Evolutionary conservation across 352 stramenopile species (phyloP).

Genomic region (Globisporangium cylindrosporum): DNA sequence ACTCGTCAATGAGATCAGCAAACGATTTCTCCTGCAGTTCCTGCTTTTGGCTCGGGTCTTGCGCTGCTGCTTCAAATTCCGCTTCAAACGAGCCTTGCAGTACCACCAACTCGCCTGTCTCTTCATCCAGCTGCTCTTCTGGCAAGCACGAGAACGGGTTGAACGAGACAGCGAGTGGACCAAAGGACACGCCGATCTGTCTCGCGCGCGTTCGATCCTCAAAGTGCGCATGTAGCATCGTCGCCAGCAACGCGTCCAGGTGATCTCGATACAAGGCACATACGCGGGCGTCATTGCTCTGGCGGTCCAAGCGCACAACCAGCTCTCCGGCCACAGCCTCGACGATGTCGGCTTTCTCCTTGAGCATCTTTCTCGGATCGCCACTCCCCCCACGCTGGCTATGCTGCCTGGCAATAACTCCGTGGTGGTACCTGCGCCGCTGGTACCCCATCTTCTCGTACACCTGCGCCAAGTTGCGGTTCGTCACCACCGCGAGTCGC

Average conservation of each 20-base stretch:
- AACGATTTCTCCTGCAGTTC: conserved; percentile 27
- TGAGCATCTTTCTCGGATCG: conserved; percentile 32
- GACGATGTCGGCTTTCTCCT: conserved; percentile 65
- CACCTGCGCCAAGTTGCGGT: conserved; percentile 66
- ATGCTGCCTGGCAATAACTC: neutral
- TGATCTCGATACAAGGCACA: conserved; percentile 35
- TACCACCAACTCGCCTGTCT: conserved; percentile 52
- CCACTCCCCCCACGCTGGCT: neutral
- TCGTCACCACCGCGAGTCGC: conserved; percentile 56
- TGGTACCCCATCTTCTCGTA: conserved; percentile 69
- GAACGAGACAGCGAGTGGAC: conserved; percentile 41
- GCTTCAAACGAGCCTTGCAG: conserved; percentile 29
- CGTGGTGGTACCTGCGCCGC: conserved; percentile 13
- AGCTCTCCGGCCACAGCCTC: conserved; percentile 66
- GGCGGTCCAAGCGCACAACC: conserved; percentile 47
- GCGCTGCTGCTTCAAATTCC: conserved; percentile 10
- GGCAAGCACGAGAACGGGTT: conserved; percentile 67
- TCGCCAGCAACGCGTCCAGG: conserved; percentile 50
- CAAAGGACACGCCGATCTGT: conserved; percentile 25
- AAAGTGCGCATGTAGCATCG: conserved; percentile 65
- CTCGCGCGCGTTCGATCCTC: conserved; percentile 28
- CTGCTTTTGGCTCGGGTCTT: conserved; percentile 19
- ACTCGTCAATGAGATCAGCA: conserved; percentile 42
- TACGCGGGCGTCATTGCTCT: conserved; percentile 19
- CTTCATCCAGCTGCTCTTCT: conserved; percentile 55